Conservation (phyloP, 345 rosid species). For the Corymbia maculata region DNA sequence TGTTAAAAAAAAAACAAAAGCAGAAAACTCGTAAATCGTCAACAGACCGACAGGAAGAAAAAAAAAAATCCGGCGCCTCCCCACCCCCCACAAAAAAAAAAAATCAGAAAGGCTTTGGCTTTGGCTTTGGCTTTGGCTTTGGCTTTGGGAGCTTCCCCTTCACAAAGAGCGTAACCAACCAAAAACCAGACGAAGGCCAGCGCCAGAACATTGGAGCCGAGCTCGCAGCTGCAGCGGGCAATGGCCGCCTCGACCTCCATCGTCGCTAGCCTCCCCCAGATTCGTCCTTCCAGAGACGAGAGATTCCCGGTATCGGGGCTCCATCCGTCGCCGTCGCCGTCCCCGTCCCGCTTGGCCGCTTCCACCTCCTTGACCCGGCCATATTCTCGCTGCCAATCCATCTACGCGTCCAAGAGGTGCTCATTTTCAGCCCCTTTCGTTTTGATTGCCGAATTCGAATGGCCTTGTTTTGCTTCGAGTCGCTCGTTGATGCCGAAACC, state of each 20-base stretch:
- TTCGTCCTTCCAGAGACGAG: background rate
- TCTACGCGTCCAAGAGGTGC: slow-evolving; percentile 1
- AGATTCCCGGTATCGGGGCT: background rate
- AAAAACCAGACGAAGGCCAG: background rate
- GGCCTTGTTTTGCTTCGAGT: background rate
- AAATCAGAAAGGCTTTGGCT: background rate
- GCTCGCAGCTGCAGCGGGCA: background rate
- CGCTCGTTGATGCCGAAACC: background rate
- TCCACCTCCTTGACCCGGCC: background rate
- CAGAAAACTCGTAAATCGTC: background rate
- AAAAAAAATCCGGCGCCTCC: background rate
- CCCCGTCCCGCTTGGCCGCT: background rate
- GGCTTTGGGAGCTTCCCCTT: background rate
- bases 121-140: background rate
- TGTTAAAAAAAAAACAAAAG: background rate
- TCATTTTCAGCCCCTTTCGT: background rate
- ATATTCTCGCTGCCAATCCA: background rate
- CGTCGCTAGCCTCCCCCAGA: slow-evolving; percentile 6
- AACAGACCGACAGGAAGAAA: background rate
- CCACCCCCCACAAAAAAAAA: background rate
- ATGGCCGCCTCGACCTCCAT: slow-evolving; percentile 9
- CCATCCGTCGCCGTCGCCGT: background rate
- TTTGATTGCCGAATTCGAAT: background rate
- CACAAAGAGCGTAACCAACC: background rate
- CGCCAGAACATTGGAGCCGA: background rate